Percentiles rank a stretch among this genome's conserved stretches.
Conservation (phyloP, 768 basidiomycete species). For the Mycena latifolia region DNA sequence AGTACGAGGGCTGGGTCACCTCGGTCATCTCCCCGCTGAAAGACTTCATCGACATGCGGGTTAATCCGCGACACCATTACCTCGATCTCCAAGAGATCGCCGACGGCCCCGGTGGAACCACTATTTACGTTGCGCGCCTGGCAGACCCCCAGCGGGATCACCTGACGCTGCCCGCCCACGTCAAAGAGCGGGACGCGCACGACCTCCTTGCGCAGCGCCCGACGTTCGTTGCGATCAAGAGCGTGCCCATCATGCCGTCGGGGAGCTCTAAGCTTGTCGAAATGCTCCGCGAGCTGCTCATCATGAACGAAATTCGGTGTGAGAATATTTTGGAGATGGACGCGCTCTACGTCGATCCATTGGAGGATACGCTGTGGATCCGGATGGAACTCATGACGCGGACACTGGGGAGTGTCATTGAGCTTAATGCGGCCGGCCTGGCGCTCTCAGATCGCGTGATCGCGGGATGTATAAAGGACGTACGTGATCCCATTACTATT, state of each 20-base stretch:
- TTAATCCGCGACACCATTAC: slow-evolving; percentile 56
- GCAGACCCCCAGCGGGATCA: background rate
- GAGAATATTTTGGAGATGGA: slow-evolving; percentile 60
- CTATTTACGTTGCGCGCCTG: slow-evolving; percentile 43
- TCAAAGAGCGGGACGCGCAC: slow-evolving; percentile 4
- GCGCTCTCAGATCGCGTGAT: slow-evolving; percentile 59
- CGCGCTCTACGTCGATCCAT: slow-evolving; percentile 55
- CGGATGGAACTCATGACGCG: slow-evolving; percentile 74
- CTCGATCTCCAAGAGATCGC: slow-evolving; percentile 64
- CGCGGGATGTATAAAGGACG: slow-evolving; percentile 63
- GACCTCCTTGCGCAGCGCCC: background rate
- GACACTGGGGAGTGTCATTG: slow-evolving; percentile 67
- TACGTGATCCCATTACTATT: too few relatives aligned
- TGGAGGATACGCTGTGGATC: slow-evolving; percentile 63
- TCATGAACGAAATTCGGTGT: slow-evolving; percentile 55
- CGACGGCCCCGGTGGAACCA: slow-evolving; percentile 66
- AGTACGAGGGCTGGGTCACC: slow-evolving; percentile 51
- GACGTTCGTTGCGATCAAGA: slow-evolving; percentile 64
- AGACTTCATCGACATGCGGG: slow-evolving; percentile 52
- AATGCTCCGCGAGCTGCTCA: slow-evolving; percentile 55
- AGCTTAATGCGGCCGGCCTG: slow-evolving; percentile 57
- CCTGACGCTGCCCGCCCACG: background rate
- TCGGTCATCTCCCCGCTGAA: slow-evolving; percentile 50
- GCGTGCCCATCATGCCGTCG: slow-evolving; percentile 51
- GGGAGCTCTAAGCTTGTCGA: slow-evolving; percentile 57